Base-by-base conservation (phyloP, 805 yeast genomes). In the Jamesozyma piceae region DNA sequence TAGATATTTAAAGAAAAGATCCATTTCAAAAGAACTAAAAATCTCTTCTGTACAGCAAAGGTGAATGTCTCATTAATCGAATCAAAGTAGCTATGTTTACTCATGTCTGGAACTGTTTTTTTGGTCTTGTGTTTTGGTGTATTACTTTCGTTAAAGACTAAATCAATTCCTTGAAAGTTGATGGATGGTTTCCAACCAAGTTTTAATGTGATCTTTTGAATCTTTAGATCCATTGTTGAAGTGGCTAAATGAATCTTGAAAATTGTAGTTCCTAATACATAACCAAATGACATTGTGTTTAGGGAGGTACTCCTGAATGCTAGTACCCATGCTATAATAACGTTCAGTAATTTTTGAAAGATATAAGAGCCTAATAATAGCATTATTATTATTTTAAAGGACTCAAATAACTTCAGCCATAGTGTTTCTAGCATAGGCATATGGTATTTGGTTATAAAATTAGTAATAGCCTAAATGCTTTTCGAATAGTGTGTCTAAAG, bases 141-240 rank as follows among this genome's bases (percentile, higher is more conserved):
- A 19, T 38, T 19, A 10, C 36, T 31, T n/a, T 46, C 33, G 22
- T 39, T 36, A 26, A 48, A 19, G 14, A 37, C 32, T 22, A 56
- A 6, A 11, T 46, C 46, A 3, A 56, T 51, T 37, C 50, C 47
- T 18, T 46, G 45, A 5, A 56, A 43, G 2, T 49, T 45, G 9
- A 56, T 42, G 2, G 50, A 44, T 1, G 53, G 56, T 28, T 44
- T 51, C 46, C 50, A 47, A 11, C 46, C 50, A n/a, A 54, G 34
- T 11, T 45, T 42, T n/a, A 57, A 35, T 14, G 44, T 41, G 8
- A 54, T 39, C 28, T 42, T 54, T 9, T 48, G 50, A 3, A 57
- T 46, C 13, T 32, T 37, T 24, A 57, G 14, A 15, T 39, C 38
- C 29, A 49, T 47, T 4, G 34, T 36, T 5, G 46, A 32, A 3